These are phyloP conservation scores for Daldinia caldariorum DNA, from an alignment of 495 filamentous ascomycete species.

Conservation along the genomic window DNA sequence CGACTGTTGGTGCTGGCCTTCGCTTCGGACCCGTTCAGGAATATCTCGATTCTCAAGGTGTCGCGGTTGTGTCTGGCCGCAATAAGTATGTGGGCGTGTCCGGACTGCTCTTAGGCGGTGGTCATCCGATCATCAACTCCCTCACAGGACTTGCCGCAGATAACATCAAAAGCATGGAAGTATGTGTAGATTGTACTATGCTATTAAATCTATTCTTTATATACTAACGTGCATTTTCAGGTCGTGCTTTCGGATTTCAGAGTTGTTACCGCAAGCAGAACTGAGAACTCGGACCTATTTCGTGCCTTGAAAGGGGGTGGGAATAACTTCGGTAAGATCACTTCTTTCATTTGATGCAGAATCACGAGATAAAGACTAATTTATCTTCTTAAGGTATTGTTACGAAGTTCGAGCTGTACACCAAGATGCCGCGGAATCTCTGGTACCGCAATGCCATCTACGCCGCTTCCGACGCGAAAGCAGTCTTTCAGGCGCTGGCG, in stretches of 20 bases:
- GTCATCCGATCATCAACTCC: neutral
- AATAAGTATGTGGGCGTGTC: constrained; percentile 1
- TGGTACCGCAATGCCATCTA: constrained; percentile 4
- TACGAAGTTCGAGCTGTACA: neutral
- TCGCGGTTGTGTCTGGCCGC: neutral
- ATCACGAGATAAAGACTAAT: neutral
- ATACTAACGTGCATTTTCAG: neutral
- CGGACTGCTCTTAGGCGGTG: neutral
- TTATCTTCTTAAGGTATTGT: neutral
- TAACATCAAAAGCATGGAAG: neutral
- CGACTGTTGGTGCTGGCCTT: neutral
- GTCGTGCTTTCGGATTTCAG: neutral
- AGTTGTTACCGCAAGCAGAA: neutral
- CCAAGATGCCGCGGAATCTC: neutral
- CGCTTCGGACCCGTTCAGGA: neutral
- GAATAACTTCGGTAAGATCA: neutral
- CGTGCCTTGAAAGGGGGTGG: constrained; percentile 1
- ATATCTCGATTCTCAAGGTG: neutral
- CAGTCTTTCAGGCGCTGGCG: neutral
- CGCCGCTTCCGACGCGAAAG: neutral
- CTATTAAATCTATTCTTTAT: neutral
- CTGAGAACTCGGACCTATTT: neutral
- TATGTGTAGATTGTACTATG: neutral
- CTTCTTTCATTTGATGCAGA: neutral
- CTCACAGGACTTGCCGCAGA: neutral